Percentiles rank a stretch among this genome's conserved stretches.
phyloP scores from a whole-genome alignment of 1,284 basidiomycete species.

The Ceratobasidium sp. region DNA sequence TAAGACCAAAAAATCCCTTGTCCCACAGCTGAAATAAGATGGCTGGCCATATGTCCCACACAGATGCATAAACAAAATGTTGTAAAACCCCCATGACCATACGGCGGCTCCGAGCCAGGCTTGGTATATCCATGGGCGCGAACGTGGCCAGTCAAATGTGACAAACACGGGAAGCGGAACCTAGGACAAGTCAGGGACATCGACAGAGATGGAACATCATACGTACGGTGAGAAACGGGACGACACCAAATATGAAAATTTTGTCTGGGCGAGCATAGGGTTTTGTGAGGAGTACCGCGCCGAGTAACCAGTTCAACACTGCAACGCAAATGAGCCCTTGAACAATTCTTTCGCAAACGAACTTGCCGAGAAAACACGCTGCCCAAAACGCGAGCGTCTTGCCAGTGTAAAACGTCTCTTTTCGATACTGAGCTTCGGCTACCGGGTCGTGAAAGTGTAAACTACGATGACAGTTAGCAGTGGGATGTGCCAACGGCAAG shows the following conservation, averaged over 20 bases:
- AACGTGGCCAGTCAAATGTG: constrained; percentile 75
- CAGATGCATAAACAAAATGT: constrained; percentile 53
- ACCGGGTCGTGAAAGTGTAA: constrained; percentile 46
- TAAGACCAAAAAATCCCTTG: constrained; percentile 69
- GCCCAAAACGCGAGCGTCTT: constrained; percentile 72
- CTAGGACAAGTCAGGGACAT: constrained; percentile 50
- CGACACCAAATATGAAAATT: constrained; percentile 37
- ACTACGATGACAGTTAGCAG: constrained; percentile 2
- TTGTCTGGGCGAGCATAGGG: constrained; percentile 8
- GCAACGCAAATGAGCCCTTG: background rate
- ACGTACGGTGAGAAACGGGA: constrained; percentile 41
- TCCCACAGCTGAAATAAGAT: constrained; percentile 58
- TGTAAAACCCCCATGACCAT: constrained; percentile 37
- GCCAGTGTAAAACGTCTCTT: constrained; percentile 48
- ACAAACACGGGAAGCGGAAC: constrained; percentile 67
- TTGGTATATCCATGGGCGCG: constrained; percentile 71
- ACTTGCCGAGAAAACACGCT: constrained; percentile 77
- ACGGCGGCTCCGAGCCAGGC: constrained; percentile 60
- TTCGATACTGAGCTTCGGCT: constrained; percentile 48
- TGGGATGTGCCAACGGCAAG: background rate
- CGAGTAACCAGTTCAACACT: constrained; percentile 41
- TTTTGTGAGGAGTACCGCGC: constrained; percentile 14
- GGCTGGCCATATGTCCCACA: constrained; percentile 66
- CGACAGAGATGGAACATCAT: background rate
- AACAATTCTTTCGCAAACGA: background rate